phyloP scores from a whole-genome alignment of 768 basidiomycete species.

The Phaeotremella skinneri region DNA sequence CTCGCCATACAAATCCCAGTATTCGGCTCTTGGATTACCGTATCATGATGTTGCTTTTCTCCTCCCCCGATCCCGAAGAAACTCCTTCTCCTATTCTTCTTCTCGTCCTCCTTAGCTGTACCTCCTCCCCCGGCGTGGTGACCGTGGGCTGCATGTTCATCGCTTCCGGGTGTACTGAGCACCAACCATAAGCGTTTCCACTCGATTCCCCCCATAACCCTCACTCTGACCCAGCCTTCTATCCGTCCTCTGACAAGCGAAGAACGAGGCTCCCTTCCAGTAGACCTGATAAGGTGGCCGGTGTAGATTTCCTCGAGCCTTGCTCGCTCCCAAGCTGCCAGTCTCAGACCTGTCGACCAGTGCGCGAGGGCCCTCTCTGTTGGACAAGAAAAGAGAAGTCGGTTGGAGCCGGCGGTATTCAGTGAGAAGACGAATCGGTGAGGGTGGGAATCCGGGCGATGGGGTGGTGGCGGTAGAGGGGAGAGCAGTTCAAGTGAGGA shows the following conservation, averaged over 20 bases:
- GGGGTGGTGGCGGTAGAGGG: conserved; percentile 51
- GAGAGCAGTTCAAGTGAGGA: conserved; percentile 50
- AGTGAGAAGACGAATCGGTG: conserved; percentile 71
- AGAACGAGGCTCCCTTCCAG: conserved; percentile 57
- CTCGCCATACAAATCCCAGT: conserved; percentile 52
- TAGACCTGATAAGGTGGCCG: conserved; percentile 75
- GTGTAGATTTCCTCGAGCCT: conserved; percentile 97
- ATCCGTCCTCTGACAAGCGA: conserved; percentile 69
- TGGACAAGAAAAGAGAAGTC: conserved; percentile 83
- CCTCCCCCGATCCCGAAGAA: conserved; percentile 45
- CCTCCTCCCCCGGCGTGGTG: conserved; percentile 36
- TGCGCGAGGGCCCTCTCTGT: conserved; percentile 66
- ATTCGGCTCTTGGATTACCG: conserved; percentile 40
- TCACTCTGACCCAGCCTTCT: conserved; percentile 88
- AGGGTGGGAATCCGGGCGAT: conserved; percentile 46
- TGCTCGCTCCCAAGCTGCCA: conserved; percentile 91
- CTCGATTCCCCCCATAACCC: conserved; percentile 93
- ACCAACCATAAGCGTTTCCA: conserved; percentile 92
- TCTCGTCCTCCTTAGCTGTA: conserved; percentile 31
- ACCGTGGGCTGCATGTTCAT: conserved; percentile 8
- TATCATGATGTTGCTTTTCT: conserved; percentile 28
- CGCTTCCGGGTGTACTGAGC: conserved; percentile 55
- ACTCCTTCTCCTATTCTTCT: conserved; percentile 63
- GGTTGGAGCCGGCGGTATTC: conserved; percentile 90
- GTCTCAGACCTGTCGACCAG: conserved; percentile 89